Conservation (phyloP, 177 flowering plant genomes). For the Vitis hybrid region DNA sequence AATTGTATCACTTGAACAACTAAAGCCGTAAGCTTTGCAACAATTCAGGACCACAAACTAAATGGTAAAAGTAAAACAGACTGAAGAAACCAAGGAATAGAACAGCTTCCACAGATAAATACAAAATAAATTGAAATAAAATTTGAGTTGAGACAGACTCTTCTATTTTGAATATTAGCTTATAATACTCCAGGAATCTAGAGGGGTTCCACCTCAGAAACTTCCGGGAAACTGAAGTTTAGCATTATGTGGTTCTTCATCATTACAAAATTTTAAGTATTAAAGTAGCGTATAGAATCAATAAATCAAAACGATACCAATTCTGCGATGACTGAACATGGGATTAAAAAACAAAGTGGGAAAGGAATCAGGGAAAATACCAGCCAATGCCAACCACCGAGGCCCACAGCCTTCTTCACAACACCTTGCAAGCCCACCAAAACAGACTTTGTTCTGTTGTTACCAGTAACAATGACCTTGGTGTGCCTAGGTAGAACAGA, state of each 20-base stretch:
- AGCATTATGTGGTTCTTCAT: slow-evolving; percentile 6
- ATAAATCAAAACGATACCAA: slow-evolving; percentile 12
- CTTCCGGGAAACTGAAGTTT: neutral
- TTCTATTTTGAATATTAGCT: too few relatives aligned
- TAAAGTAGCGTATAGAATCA: slow-evolving; percentile 1
- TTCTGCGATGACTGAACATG: slow-evolving; percentile 1
- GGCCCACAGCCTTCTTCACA: slow-evolving; percentile 92
- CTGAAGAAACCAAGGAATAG: too few relatives aligned
- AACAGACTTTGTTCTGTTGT: slow-evolving; percentile 90
- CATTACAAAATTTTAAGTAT: slow-evolving; percentile 10
- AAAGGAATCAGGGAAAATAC: slow-evolving; percentile 29
- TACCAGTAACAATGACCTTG: slow-evolving; percentile 88
- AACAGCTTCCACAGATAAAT: too few relatives aligned
- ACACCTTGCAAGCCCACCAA: slow-evolving; percentile 85
- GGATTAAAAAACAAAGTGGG: slow-evolving; percentile 1
- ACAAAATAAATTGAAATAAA: too few relatives aligned
- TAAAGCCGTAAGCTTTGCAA: too few relatives aligned
- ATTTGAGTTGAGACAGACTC: too few relatives aligned
- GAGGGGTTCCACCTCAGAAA: neutral
- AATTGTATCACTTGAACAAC: too few relatives aligned
- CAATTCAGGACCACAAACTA: too few relatives aligned
- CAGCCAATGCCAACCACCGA: slow-evolving; percentile 99
- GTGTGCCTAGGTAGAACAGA: slow-evolving; percentile 92
- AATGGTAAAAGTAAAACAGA: too few relatives aligned
- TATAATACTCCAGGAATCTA: too few relatives aligned